A percentile compares a stretch with the other conserved stretches of the same genome.
These are phyloP conservation scores for Effrenium voratum DNA, from an alignment of 73 alveolate genomes.

Conservation along the genomic window DNA sequence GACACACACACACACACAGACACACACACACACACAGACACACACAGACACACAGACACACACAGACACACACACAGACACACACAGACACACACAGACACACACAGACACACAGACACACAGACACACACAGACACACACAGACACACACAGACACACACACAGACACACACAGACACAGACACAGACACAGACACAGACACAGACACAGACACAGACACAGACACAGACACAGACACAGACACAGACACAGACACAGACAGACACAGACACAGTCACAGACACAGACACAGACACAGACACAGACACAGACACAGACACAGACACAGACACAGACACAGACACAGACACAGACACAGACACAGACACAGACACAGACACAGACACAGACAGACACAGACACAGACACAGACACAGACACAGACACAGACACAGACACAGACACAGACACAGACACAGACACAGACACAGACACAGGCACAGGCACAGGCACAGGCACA, in stretches of 20 bases:
- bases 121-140: background rate
- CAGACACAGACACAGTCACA: background rate
- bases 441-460: background rate
- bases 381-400: background rate
- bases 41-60: no score
- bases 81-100: background rate
- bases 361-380: background rate
- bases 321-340: background rate
- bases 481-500: no score
- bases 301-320: background rate
- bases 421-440: background rate
- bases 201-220: background rate
- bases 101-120: background rate
- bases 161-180: background rate
- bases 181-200: background rate
- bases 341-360: background rate
- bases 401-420: background rate
- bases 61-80: no score
- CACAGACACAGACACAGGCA: no score
- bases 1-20: no score
- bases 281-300: background rate
- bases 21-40: no score
- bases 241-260: background rate
- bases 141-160: background rate
- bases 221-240: background rate